Conservation (phyloP, 768 basidiomycete species). For the Mrakia frigida region DNA sequence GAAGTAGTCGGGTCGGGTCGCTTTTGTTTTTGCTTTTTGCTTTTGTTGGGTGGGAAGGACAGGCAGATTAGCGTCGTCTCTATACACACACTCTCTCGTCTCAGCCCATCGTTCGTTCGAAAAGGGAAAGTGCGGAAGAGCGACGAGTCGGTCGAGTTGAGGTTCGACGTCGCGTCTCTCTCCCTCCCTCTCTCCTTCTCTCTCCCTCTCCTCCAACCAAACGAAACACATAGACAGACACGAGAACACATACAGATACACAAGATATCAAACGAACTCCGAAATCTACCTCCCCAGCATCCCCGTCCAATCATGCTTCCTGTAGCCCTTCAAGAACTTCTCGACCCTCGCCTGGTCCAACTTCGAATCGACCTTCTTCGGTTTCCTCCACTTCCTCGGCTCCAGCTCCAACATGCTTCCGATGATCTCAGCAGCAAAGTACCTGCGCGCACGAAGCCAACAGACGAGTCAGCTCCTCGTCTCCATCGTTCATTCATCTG, state of each 20-base stretch:
- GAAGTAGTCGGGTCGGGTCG: slow-evolving; percentile 49
- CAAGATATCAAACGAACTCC: neutral
- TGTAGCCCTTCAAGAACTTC: slow-evolving; percentile 64
- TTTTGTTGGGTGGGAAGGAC: neutral
- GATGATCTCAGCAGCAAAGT: slow-evolving; percentile 91
- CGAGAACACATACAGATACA: neutral
- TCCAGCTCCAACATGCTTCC: slow-evolving; percentile 85
- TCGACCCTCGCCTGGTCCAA: slow-evolving; percentile 65
- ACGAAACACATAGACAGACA: neutral
- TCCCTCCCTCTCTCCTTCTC: too few relatives aligned
- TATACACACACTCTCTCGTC: too few relatives aligned
- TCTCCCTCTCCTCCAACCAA: too few relatives aligned
- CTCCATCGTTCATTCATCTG: too few relatives aligned
- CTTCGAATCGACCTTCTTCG: slow-evolving; percentile 64
- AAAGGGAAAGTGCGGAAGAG: too few relatives aligned
- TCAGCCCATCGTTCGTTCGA: too few relatives aligned
- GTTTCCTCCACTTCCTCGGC: slow-evolving; percentile 76
- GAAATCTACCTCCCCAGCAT: slow-evolving; percentile 24
- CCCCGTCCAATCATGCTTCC: slow-evolving; percentile 50
- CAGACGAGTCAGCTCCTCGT: neutral
- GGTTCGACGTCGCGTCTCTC: too few relatives aligned
- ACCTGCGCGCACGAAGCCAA: slow-evolving; percentile 50
- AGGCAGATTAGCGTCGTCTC: too few relatives aligned
- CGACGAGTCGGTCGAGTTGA: too few relatives aligned
- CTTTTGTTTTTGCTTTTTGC: neutral